Conservation (phyloP, 2,329 filamentous ascomycete genomes). For the Didymella arachidicola region DNA sequence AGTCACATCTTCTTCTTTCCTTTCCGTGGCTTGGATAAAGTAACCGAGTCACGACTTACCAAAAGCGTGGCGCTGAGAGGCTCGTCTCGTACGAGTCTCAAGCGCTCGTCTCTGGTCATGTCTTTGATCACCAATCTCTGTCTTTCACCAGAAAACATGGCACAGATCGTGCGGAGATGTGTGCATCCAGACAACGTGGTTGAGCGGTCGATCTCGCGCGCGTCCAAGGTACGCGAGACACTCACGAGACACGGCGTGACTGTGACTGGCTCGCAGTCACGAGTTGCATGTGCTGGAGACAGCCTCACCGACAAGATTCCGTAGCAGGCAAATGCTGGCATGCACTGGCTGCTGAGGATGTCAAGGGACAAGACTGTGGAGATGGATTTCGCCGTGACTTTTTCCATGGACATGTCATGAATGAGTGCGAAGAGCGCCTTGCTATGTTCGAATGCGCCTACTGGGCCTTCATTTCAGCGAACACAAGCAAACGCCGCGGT, state of each 20-base stretch:
- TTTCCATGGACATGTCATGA: neutral
- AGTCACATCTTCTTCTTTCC: neutral
- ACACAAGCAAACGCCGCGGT: neutral
- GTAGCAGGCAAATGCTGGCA: neutral
- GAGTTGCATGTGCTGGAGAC: slow-evolving; percentile 4
- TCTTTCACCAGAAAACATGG: neutral
- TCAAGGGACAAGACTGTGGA: neutral
- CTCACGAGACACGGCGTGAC: slow-evolving; percentile 23
- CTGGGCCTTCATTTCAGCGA: neutral
- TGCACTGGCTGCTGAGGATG: neutral
- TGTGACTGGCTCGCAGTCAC: slow-evolving; percentile 14
- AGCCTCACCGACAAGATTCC: slow-evolving; percentile 1
- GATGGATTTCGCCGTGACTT: neutral
- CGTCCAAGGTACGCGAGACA: slow-evolving; percentile 18
- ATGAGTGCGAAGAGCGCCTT: neutral
- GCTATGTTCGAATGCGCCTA: neutral
- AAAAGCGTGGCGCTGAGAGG: neutral
- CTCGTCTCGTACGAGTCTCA: slow-evolving; percentile 11
- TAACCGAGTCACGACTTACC: neutral
- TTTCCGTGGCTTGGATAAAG: neutral
- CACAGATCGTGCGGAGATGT: slow-evolving; percentile 1
- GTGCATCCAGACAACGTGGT: neutral
- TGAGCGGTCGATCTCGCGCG: neutral
- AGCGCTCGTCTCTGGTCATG: neutral
- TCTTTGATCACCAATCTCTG: neutral